phyloP scores from a whole-genome alignment of 768 basidiomycete genomes.

The Dioszegia aurantiaca region DNA sequence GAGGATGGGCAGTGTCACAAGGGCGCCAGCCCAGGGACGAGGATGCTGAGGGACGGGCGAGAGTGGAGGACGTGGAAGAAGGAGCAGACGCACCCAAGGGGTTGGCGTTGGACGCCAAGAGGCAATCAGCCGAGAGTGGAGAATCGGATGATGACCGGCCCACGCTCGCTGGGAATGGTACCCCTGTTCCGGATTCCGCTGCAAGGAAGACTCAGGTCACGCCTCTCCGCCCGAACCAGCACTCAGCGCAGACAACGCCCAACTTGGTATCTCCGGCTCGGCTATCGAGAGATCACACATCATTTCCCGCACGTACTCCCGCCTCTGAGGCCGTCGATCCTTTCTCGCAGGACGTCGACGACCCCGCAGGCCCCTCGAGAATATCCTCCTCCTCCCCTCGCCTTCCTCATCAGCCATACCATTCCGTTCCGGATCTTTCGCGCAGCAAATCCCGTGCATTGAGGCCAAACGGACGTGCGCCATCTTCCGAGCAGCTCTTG shows the following conservation, averaged over 20 bases:
- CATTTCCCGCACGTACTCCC: conserved; percentile 7
- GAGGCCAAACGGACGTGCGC: conserved; percentile 31
- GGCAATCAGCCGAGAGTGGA: background rate
- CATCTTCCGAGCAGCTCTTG: conserved; percentile 57
- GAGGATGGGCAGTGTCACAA: conserved; percentile 83
- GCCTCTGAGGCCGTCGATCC: conserved; percentile 36
- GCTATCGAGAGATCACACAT: background rate
- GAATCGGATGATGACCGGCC: conserved; percentile 15
- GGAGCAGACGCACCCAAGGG: conserved; percentile 35
- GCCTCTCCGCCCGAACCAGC: background rate
- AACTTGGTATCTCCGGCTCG: conserved; percentile 1
- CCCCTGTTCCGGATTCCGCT: background rate
- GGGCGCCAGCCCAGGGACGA: conserved; percentile 58
- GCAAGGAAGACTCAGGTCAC: background rate
- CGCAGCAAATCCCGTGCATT: conserved; percentile 6
- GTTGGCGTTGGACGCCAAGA: background rate
- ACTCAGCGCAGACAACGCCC: conserved; percentile 6
- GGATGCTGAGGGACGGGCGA: conserved; percentile 31
- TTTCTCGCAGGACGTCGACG: conserved; percentile 25
- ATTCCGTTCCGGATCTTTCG: conserved; percentile 45
- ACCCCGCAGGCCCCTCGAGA: conserved; percentile 8
- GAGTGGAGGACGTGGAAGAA: conserved; percentile 55
- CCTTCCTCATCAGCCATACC: conserved; percentile 35
- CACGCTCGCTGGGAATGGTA: too few species aligned
- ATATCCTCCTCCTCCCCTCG: conserved; percentile 7